A percentile compares a stretch with the other conserved stretches of the same genome.
These are phyloP conservation scores for Trichoderma endophyticum DNA, from an alignment of 2,329 filamentous ascomycete genomes.

Conservation along the genomic window DNA sequence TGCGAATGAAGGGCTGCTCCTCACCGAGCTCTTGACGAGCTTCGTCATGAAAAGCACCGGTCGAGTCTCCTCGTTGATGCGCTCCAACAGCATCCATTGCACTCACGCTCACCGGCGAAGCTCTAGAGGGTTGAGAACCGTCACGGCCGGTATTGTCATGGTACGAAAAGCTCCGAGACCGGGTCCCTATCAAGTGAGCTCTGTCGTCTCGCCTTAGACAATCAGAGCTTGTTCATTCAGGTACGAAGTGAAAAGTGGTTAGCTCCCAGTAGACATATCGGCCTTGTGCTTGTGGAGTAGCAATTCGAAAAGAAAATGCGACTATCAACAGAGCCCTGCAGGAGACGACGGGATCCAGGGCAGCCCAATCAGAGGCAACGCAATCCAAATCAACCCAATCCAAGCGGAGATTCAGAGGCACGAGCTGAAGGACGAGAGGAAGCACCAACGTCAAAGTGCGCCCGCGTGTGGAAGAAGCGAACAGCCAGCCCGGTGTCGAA, in stretches of 20 bases:
- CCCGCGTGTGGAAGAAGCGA: neutral
- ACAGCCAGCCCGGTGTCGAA: neutral
- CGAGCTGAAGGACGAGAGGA: neutral
- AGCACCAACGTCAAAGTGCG: neutral
- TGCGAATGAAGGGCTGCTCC: conserved; percentile 11
- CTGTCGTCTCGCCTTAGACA: neutral
- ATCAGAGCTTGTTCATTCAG: neutral
- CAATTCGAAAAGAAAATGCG: neutral
- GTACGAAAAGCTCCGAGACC: neutral
- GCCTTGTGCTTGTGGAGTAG: neutral
- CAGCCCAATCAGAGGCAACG: neutral
- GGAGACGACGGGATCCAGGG: neutral
- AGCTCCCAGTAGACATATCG: neutral
- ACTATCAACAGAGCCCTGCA: neutral
- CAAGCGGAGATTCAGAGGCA: neutral
- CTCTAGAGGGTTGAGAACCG: neutral
- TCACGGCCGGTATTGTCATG: neutral
- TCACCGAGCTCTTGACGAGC: neutral
- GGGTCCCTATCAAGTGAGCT: neutral
- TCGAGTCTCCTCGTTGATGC: neutral
- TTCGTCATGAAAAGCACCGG: neutral
- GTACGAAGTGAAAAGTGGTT: neutral
- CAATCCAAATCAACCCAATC: neutral
- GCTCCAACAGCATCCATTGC: conserved; percentile 7
- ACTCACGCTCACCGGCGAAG: neutral